Percentiles rank a stretch among this genome's conserved stretches.
These are phyloP conservation scores for Trichomonascus vanleenenianus DNA, from an alignment of 805 yeast species.

Conservation along the genomic window DNA sequence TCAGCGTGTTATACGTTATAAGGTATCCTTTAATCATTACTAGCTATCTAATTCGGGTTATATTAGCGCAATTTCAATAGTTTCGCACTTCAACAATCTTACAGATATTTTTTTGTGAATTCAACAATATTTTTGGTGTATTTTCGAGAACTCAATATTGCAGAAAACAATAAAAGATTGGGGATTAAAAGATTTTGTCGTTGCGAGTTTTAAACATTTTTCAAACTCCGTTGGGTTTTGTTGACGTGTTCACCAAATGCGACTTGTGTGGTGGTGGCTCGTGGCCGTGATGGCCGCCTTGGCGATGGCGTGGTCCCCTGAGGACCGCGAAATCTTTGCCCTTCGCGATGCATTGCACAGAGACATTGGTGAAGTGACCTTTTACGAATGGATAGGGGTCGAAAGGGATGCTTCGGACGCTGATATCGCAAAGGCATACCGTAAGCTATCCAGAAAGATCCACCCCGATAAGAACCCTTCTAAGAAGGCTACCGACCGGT, in stretches of 20 bases:
- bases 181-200: neutral
- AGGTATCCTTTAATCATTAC: slow-evolving; percentile 23
- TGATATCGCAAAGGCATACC: slow-evolving; percentile 38
- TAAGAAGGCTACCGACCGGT: slow-evolving; percentile 54
- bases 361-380: slow-evolving; percentile 59
- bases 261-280: neutral
- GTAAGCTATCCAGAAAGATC: slow-evolving; percentile 57
- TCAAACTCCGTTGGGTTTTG: neutral
- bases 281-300: neutral
- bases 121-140: no score
- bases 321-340: slow-evolving; percentile 75
- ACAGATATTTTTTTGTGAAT: no score
- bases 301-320: slow-evolving; percentile 42
- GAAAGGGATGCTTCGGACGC: slow-evolving; percentile 19
- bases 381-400: slow-evolving; percentile 53
- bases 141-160: no score
- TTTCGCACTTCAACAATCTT: neutral
- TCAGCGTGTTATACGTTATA: slow-evolving; percentile 43
- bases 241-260: neutral
- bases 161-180: neutral
- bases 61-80: neutral
- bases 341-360: slow-evolving; percentile 54
- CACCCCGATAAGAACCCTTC: slow-evolving; percentile 76
- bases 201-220: neutral
- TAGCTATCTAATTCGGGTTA: no score